Evolutionary conservation across 192 early-diverging fungal species (phyloP), one percentile per base, ranked within the genome.

Genomic region (Martensiomyces pterosporus): DNA sequence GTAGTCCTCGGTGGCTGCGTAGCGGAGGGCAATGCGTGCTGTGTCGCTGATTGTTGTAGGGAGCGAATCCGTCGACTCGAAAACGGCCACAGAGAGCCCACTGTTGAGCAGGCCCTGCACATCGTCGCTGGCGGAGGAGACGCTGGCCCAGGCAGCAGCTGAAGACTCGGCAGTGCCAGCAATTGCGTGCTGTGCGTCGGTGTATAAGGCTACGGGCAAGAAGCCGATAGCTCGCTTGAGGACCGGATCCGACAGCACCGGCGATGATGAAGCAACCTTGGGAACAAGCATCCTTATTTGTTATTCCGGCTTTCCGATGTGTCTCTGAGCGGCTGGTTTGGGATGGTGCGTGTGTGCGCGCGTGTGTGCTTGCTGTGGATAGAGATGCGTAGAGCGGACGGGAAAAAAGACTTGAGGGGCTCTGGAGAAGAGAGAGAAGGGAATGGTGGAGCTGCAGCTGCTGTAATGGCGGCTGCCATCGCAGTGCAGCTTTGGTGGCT

Each of bases 1-100:
- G 12, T 35, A 27, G 13, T 23, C 40, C 15, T 37, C 34, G 2
- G 34, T 29, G 8, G 52, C 19, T 5, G 46, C 19, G 44, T 62
- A 64, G 39, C 64, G 49, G 46, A 74, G 26, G 2, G 70, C 70
- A 29, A 59, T 53, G n/a, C 70, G 70, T 14, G 58, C 15, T n/a
- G 43, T 29, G 27, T 57, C 50, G 26, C 53, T 42, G 39, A 34
- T 39, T 2, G 35, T 45, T 2, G 45, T 19, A 2, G 21, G 29
- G 2, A 24, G 36, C 1, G 24, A 19, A 15, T 32, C 38, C 10
- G 36, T 21, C 2, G 59, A 48, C 5, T 18, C 32, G 33, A 62
- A 18, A 14, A 74, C 55, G 3, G 70, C 70, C 2, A 66, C 59
- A 0, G 70, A 9, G 22, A 66, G 38, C 3, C 70, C 70, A 48